Base-by-base conservation (phyloP, 495 filamentous ascomycete species). In the Penicillium roqueforti region DNA sequence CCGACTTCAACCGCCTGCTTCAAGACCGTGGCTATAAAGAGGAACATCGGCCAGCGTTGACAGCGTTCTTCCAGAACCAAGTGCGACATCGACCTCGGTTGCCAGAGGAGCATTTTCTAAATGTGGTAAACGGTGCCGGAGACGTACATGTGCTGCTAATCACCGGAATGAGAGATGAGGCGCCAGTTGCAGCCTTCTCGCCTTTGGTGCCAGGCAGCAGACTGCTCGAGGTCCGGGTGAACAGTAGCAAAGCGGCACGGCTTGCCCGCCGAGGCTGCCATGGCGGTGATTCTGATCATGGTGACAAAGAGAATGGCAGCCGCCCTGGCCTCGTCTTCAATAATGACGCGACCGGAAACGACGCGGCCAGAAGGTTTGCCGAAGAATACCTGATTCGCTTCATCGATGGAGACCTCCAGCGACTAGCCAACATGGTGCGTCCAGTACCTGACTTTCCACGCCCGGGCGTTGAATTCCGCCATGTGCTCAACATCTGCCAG, bases 161-260 rank as follows among this genome's bases (percentile, higher is more conserved):
- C 61, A 86, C 83, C 0, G 84, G 84, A 5, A 82, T 87, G 80
- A 83, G 81, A 74, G 83, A 86, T 53, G 70, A 81, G 60, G 77
- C 80, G 5, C 83, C 82, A 4, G 77, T 87, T 31, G 70, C 78
- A 54, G 46, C 56, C 43, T 76, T 81, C 1, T 80, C 79, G 26
- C 76, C 78, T 74, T 65, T 84, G 51, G 79, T 85, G 39, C 80
- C 83, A 54, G 65, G 75, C 16, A 82, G 70, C 55, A 78, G 69
- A 53, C 53, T 86, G 25, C 37, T 86, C 55, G 81, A 85, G 38
- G 69, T 85, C 58, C 71, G 62, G 46, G 72, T 86, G 50, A 18
- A 68, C 62, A 74, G 74, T 48, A 79, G 70, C 56, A 44, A 76
- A 58, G 44, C 74, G 57, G 76, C 68, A 48, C 76, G 73, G 48